Conservation (phyloP, 768 basidiomycete genomes). For the Pisolithus orientalis region DNA sequence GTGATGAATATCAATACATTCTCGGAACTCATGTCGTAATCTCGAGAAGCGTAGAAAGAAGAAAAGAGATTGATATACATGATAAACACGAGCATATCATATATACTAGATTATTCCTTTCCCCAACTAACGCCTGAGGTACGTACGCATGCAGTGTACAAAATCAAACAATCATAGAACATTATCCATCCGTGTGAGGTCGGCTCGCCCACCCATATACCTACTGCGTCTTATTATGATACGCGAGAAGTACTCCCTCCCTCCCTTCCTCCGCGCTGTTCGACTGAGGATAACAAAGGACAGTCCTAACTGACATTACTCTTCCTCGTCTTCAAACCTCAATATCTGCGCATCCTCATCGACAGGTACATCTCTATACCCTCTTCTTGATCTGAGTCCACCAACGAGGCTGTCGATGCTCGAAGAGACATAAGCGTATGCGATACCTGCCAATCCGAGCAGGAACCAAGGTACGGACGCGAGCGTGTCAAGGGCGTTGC, state of each 20-base stretch:
- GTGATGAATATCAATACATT: neutral
- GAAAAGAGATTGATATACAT: neutral
- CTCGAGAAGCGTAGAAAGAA: neutral
- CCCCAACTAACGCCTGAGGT: neutral
- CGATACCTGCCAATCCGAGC: constrained; percentile 69
- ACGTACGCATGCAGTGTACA: neutral
- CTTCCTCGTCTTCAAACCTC: constrained; percentile 75
- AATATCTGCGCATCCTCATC: constrained; percentile 88
- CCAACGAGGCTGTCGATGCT: constrained; percentile 33
- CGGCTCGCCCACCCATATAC: too few relatives aligned
- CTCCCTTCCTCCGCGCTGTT: neutral
- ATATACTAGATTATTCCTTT: too few relatives aligned
- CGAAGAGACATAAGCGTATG: constrained; percentile 57
- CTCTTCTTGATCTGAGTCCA: constrained; percentile 45
- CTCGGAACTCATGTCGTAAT: neutral
- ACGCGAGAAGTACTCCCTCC: neutral
- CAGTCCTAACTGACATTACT: neutral
- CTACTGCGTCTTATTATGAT: too few relatives aligned
- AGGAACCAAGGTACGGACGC: constrained; percentile 90
- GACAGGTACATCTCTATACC: constrained; percentile 72
- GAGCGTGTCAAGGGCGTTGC: constrained; percentile 49
- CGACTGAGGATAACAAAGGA: neutral
- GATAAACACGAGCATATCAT: neutral
- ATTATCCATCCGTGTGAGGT: too few relatives aligned
- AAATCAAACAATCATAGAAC: neutral